Evolutionary conservation across 106 monocot genomes (phyloP).

Genomic region (Apostasia shenzhenica): DNA sequence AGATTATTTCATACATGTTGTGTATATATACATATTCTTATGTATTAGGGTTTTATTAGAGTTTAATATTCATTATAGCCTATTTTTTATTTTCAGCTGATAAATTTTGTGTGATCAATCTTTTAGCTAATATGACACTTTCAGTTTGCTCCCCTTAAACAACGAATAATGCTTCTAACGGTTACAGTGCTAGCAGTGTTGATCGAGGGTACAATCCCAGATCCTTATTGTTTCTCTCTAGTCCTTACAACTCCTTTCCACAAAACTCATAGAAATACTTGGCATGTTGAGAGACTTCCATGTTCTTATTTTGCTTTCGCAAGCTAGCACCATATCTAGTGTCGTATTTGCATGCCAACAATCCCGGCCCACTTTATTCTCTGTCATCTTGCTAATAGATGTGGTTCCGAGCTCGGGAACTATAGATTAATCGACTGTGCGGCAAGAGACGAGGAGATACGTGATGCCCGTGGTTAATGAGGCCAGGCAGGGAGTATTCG

Average conservation of each 20-base stretch:
- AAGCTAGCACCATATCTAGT: conserved; percentile 12
- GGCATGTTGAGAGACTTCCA: conserved; percentile 8
- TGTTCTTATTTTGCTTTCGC: conserved; percentile 12
- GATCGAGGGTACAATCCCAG: not conserved
- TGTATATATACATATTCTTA: too few species aligned
- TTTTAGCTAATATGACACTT: too few species aligned
- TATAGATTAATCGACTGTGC: too few species aligned
- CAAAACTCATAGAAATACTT: conserved; percentile 10
- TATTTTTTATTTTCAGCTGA: too few species aligned
- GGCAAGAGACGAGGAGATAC: too few species aligned
- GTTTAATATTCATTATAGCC: too few species aligned
- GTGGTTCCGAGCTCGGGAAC: too few species aligned
- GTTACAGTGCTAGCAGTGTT: not conserved
- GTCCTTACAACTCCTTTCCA: not conserved
- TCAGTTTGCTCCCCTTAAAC: not conserved
- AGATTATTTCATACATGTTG: too few species aligned
- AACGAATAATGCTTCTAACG: not conserved
- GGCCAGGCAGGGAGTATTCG: too few species aligned
- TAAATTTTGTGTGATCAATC: too few species aligned
- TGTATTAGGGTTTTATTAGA: too few species aligned
- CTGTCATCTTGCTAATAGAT: not conserved
- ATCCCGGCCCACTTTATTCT: conserved; percentile 7
- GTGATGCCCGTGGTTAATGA: too few species aligned
- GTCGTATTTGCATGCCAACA: conserved; percentile 8
- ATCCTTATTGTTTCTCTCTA: not conserved